Evolutionary conservation across 164 flowering plant genomes (phyloP), one percentile per base, ranked within the genome.

Genomic region (Chimonanthus salicifolius): DNA sequence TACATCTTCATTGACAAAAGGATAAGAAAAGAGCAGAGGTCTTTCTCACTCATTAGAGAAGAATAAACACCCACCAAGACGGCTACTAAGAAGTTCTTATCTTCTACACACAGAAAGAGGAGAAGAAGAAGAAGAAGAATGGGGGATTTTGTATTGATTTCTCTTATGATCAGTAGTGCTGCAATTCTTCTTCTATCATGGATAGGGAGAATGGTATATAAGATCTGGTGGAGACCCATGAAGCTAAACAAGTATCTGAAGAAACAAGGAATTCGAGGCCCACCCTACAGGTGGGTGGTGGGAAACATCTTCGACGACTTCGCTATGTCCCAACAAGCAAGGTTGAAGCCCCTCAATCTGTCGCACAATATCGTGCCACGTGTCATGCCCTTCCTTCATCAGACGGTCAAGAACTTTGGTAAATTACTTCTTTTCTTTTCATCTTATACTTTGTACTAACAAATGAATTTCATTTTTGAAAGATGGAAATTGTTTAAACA

Each of bases 191-290:
- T 33, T 33, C 1, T 33, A 33, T 66, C 68, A 44, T 45, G 46
- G 44, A 13, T 11, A 8, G 13, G 5, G 18, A 66, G 48, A 66
- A 8, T 44, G 2, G 11, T 11, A 6, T 45, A 13, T 64, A 45
- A 16, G 10, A 62, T 88, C 62, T 85, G 89, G 91, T 83, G 85
- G 87, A 85, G 64, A 68, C 89, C 89, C 50, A 85, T 74, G 73
- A 47, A 67, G 68, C 72, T 80, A 54, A 81, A 82, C 74, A 83
- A 71, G 78, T 51, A 62, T 0, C 74, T 87, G 49, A 82, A 64
- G 72, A 74, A 75, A 54, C 88, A 85, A 71, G 90, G 87, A 9
- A 77, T 87, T 44, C 71, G 64, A 65, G 88, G 87, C 33, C 78
- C 72, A 11, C 58, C 83, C 44, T 86, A 84, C 81, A 87, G 71